phyloP scores from a whole-genome alignment of 2,329 filamentous ascomycete genomes.

The Penicillium sp. region DNA sequence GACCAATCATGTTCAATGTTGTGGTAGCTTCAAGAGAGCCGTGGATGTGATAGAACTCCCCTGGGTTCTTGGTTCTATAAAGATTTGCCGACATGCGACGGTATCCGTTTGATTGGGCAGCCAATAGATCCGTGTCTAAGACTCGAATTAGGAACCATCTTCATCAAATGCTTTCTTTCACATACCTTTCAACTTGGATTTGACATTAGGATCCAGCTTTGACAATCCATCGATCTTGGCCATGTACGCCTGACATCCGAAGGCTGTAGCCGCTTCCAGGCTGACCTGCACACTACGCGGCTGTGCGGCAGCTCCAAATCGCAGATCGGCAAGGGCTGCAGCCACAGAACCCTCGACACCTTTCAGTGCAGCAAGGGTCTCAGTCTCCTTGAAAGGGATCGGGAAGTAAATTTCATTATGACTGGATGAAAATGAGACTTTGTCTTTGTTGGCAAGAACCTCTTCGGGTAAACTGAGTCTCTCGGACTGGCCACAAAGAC shows the following conservation, averaged over 20 bases:
- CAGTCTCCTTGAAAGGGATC: constrained; percentile 55
- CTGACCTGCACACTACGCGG: constrained; percentile 38
- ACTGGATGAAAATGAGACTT: constrained; percentile 38
- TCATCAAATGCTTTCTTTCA: background rate
- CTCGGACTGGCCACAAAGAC: constrained; percentile 37
- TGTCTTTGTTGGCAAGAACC: constrained; percentile 32
- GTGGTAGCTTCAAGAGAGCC: constrained; percentile 71
- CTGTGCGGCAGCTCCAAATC: constrained; percentile 45
- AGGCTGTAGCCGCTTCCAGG: constrained; percentile 42
- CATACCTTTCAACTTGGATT: constrained; percentile 40
- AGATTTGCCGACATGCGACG: constrained; percentile 72
- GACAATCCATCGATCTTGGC: constrained; percentile 42
- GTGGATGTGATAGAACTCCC: constrained; percentile 74
- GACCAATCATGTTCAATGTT: constrained; percentile 68
- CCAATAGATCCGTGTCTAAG: constrained; percentile 69
- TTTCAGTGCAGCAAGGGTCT: constrained; percentile 58
- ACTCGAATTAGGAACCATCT: constrained; percentile 10
- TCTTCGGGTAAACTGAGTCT: constrained; percentile 33
- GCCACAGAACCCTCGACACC: constrained; percentile 62
- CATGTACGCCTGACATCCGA: constrained; percentile 45
- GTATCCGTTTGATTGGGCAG: constrained; percentile 71
- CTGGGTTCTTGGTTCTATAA: constrained; percentile 65
- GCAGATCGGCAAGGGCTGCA: constrained; percentile 59
- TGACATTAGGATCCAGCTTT: constrained; percentile 40
- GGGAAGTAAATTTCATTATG: constrained; percentile 42